Conservation (phyloP, 768 basidiomycete species). For the Daedaleopsis sinensis region DNA sequence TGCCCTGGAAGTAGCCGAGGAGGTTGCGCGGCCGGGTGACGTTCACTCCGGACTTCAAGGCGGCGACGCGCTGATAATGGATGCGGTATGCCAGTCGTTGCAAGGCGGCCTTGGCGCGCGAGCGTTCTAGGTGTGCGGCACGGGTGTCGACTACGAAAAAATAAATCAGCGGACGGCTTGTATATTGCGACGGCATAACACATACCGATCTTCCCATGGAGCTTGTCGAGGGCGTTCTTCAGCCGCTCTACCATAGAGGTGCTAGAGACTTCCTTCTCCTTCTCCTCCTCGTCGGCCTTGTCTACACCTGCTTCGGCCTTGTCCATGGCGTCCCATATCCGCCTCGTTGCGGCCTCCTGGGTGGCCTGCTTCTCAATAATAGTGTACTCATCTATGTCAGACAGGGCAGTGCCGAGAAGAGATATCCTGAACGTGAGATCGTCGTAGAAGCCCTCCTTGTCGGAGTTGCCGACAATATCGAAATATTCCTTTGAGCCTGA, state of each 20-base stretch:
- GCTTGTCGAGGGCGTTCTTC: conserved; percentile 47
- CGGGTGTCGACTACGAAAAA: conserved; percentile 62
- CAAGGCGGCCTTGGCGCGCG: conserved; percentile 68
- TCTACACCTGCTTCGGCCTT: conserved; percentile 29
- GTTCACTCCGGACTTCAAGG: conserved; percentile 25
- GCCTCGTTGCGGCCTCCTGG: conserved; percentile 1
- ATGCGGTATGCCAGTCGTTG: conserved; percentile 67
- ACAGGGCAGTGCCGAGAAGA: conserved; percentile 61
- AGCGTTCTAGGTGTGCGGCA: conserved; percentile 75
- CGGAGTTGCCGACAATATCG: conserved; percentile 49
- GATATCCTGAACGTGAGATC: conserved; percentile 56
- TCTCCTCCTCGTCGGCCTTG: background rate
- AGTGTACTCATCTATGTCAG: conserved; percentile 61
- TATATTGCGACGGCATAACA: conserved; percentile 6
- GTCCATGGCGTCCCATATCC: conserved; percentile 24
- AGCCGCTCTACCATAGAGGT: conserved; percentile 36
- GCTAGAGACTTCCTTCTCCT: background rate
- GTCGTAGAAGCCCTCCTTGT: conserved; percentile 58
- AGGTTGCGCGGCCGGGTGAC: conserved; percentile 20
- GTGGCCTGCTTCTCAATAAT: conserved; percentile 42
- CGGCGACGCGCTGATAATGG: conserved; percentile 56
- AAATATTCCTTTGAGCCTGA: conserved; percentile 49
- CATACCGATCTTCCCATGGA: conserved; percentile 68
- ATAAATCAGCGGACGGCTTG: too few relatives aligned
- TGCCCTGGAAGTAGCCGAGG: conserved; percentile 6